A percentile compares a stretch with the other conserved stretches of the same genome.
These are phyloP conservation scores for Iris macrosiphon DNA, from an alignment of 106 monocot genomes.

Conservation along the genomic window DNA sequence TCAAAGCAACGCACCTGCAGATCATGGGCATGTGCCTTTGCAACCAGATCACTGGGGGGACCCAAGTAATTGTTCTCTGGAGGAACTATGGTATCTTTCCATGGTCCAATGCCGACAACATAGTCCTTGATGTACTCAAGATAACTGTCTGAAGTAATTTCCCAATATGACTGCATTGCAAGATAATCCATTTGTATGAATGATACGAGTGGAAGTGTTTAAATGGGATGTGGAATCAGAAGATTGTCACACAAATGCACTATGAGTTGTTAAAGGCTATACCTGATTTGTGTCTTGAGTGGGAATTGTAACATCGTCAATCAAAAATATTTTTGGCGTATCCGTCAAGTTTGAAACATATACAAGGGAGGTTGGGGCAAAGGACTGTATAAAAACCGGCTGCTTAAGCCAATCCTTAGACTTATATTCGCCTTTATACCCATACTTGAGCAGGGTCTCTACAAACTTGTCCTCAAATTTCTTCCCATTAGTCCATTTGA, in stretches of 20 bases:
- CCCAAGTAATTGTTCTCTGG: conserved; percentile 36
- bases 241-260: no score
- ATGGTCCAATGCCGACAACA: conserved; percentile 71
- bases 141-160: conserved; percentile 65
- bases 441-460: conserved; percentile 70
- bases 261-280: no score
- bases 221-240: no score
- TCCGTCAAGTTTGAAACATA: conserved; percentile 77
- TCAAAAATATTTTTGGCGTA: conserved; percentile 83
- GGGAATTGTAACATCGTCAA: conserved; percentile 52
- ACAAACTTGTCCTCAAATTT: conserved; percentile 93
- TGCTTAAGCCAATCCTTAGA: conserved; percentile 76
- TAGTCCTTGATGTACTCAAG: conserved; percentile 53
- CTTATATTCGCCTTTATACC: conserved; percentile 82
- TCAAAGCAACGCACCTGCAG: conserved; percentile 50
- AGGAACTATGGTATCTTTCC: conserved; percentile 74
- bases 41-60: conserved; percentile 75
- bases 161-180: conserved; percentile 52
- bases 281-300: conserved; percentile 99
- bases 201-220: background rate
- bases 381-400: conserved; percentile 94
- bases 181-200: background rate
- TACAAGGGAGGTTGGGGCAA: conserved; percentile 84
- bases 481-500: conserved; percentile 83
- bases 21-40: conserved; percentile 82